A percentile compares a stretch with the other conserved stretches of the same genome.
These are phyloP conservation scores for Teratosphaeria gauchensis DNA, from an alignment of 2,329 filamentous ascomycete species.

Conservation along the genomic window DNA sequence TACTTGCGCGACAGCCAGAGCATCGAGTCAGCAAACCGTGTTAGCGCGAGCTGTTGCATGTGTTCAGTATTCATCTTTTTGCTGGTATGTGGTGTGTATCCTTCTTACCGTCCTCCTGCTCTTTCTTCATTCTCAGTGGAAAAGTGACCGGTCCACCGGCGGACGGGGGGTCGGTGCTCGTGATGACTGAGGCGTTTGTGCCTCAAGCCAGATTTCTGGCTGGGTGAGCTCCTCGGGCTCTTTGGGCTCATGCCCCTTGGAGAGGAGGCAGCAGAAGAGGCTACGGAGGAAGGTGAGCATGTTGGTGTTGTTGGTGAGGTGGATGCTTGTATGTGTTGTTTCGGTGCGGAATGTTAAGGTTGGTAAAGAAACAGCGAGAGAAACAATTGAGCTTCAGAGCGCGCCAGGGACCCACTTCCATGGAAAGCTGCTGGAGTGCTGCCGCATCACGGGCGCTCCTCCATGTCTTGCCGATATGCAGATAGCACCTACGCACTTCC, in stretches of 20 bases:
- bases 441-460: not conserved
- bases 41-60: not conserved
- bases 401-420: not conserved
- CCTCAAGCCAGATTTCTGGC: not conserved
- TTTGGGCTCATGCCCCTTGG: not conserved
- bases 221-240: not conserved
- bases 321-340: not conserved
- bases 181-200: not conserved
- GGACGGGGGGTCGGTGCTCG: not conserved
- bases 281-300: not conserved
- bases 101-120: not conserved
- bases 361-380: not conserved
- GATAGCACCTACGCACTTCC: not conserved
- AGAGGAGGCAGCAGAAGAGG: not conserved
- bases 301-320: not conserved
- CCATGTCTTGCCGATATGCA: not conserved
- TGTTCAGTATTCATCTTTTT: not conserved
- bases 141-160: not conserved
- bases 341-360: not conserved
- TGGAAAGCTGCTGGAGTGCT: not conserved
- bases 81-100: not conserved
- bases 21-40: not conserved
- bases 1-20: not conserved
- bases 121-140: not conserved
- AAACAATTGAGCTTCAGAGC: not conserved